Conservation (phyloP, 495 filamentous ascomycete genomes). For the Trichocladium uniseriatum region DNA sequence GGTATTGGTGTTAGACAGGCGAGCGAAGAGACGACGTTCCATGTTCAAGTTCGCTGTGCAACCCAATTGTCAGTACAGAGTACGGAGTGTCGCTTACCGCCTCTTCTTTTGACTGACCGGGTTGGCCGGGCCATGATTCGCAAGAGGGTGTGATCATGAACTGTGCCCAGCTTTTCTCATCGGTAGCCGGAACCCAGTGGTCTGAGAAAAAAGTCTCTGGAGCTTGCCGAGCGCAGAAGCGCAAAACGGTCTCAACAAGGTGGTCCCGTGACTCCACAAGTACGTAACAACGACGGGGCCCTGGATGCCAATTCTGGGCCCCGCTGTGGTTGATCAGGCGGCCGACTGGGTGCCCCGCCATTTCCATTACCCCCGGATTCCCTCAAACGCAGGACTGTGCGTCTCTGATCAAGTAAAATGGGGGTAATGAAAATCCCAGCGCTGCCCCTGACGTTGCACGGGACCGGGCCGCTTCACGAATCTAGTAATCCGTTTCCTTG, state of each 20-base stretch:
- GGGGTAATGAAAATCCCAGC: constrained; percentile 31
- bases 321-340: constrained; percentile 12
- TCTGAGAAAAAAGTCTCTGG: not conserved
- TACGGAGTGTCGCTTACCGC: constrained; percentile 17
- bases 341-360: constrained; percentile 11
- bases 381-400: constrained; percentile 10
- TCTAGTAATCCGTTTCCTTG: constrained; percentile 1
- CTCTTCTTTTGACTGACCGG: constrained; percentile 9
- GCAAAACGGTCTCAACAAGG: constrained; percentile 7
- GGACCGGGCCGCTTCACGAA: constrained; percentile 10
- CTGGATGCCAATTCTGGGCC: not conserved
- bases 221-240: not conserved
- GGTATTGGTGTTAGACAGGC: too few species aligned
- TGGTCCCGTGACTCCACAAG: constrained; percentile 24
- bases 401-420: constrained; percentile 31
- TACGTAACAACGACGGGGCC: constrained; percentile 22
- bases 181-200: too few species aligned
- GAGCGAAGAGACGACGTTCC: too few species aligned
- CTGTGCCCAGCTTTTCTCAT: too few species aligned
- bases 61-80: too few species aligned
- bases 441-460: constrained; percentile 19
- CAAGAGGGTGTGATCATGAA: constrained; percentile 16
- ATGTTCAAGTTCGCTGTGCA: constrained; percentile 9
- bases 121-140: not conserved
- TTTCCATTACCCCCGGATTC: constrained; percentile 21